Percentiles rank a stretch among this genome's conserved stretches.
Conservation (phyloP, 345 rosid species). For the Dovyalis caffra region DNA sequence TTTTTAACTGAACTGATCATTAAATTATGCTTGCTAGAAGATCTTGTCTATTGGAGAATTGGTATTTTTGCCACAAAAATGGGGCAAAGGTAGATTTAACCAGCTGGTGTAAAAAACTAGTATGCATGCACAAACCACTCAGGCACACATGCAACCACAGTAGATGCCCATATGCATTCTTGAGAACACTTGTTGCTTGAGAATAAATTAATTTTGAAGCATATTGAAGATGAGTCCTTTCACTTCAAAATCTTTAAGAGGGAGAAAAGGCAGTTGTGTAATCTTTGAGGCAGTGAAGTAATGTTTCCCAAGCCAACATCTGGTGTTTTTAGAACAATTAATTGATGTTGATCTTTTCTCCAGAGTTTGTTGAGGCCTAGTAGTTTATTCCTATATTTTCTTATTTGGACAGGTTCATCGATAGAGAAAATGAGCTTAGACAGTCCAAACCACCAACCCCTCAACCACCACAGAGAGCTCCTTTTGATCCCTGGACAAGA, state of each 20-base stretch:
- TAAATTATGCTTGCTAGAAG: not conserved
- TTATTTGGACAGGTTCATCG: conserved; percentile 60
- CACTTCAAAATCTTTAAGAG: not conserved
- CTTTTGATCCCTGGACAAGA: conserved; percentile 82
- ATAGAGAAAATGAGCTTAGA: conserved; percentile 85
- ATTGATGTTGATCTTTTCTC: not conserved
- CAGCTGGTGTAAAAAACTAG: not conserved
- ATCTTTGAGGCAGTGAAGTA: not conserved
- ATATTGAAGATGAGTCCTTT: not conserved
- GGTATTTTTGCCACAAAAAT: not conserved
- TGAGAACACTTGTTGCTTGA: not conserved
- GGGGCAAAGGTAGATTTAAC: not conserved
- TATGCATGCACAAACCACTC: too few relatives aligned
- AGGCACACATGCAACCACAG: too few relatives aligned
- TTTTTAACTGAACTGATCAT: not conserved
- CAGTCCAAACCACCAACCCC: conserved; percentile 75
- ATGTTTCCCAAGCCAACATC: not conserved
- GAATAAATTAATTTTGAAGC: not conserved
- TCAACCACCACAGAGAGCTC: conserved; percentile 60
- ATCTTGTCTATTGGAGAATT: not conserved
- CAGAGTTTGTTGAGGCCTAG: not conserved
- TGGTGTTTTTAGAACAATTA: not conserved
- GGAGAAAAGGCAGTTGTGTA: not conserved
- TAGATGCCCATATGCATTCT: not conserved
- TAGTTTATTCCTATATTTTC: not conserved